Conservation (phyloP, 2,329 filamentous ascomycete species). For the Tolypocladium guangdongense region DNA sequence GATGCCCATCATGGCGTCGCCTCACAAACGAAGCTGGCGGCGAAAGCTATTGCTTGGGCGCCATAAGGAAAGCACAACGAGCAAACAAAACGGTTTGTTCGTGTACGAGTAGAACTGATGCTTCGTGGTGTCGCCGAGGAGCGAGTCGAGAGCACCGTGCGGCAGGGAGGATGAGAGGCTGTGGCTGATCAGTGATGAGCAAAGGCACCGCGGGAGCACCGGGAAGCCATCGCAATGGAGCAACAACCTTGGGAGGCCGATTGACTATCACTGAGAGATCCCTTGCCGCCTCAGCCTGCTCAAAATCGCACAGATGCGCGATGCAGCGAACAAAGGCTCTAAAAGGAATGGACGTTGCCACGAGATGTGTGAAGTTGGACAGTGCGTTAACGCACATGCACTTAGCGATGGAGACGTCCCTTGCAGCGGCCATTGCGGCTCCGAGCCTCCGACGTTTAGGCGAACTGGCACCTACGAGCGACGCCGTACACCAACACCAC, state of each 20-base stretch:
- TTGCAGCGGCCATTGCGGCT: no score
- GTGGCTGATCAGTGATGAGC: neutral
- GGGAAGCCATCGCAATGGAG: neutral
- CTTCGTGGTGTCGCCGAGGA: neutral
- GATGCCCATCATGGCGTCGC: conserved; percentile 21
- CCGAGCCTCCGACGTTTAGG: neutral
- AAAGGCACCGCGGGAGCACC: neutral
- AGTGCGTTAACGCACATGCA: neutral
- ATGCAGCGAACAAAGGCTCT: neutral
- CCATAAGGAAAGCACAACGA: neutral
- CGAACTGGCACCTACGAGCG: neutral
- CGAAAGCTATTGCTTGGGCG: neutral
- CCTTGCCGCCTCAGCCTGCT: neutral
- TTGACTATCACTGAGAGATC: neutral
- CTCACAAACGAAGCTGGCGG: neutral
- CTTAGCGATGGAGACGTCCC: no score
- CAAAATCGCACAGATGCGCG: neutral
- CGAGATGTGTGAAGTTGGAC: neutral
- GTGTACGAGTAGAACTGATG: neutral
- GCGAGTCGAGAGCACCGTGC: neutral
- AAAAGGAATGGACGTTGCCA: no score
- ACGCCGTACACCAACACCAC: no score
- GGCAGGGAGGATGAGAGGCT: neutral
- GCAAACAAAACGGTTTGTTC: neutral
- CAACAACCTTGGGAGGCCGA: neutral